phyloP scores from a whole-genome alignment of 805 yeast species.

The Jamesozyma jinghongensis region DNA sequence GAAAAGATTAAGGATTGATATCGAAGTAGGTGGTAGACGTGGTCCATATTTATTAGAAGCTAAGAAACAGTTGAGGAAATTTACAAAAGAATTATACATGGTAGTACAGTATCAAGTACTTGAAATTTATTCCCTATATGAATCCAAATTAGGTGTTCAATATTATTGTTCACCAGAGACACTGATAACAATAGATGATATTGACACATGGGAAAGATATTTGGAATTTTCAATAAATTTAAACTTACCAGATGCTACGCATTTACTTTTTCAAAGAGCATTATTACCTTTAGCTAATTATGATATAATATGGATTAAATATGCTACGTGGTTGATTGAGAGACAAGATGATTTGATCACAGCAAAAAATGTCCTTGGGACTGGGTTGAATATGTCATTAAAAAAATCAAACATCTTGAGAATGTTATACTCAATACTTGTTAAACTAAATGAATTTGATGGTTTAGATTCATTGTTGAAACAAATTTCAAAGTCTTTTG shows the following conservation, averaged over 20 bases:
- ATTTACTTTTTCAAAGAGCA: slow-evolving; percentile 28
- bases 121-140: slow-evolving; percentile 25
- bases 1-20: slow-evolving; percentile 19
- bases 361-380: slow-evolving; percentile 19
- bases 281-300: slow-evolving; percentile 24
- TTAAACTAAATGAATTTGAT: slow-evolving; percentile 16
- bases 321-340: slow-evolving; percentile 25
- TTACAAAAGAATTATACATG: slow-evolving; percentile 25
- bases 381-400: slow-evolving; percentile 15
- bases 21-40: slow-evolving; percentile 17
- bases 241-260: slow-evolving; percentile 13
- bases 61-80: slow-evolving; percentile 22
- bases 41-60: slow-evolving; percentile 31
- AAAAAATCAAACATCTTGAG: slow-evolving; percentile 19
- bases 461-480: slow-evolving; percentile 10
- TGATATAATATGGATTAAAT: slow-evolving; percentile 27
- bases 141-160: slow-evolving; percentile 21
- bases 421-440: slow-evolving; percentile 14
- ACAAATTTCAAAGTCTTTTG: slow-evolving; percentile 9
- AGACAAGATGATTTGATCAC: slow-evolving; percentile 13
- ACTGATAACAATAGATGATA: slow-evolving; percentile 16
- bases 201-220: slow-evolving; percentile 24
- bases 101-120: slow-evolving; percentile 25
- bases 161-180: slow-evolving; percentile 24
- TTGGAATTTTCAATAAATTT: slow-evolving; percentile 21